These are phyloP conservation scores for Plantago major DNA, from an alignment of 257 asterid genomes.

Conservation along the genomic window DNA sequence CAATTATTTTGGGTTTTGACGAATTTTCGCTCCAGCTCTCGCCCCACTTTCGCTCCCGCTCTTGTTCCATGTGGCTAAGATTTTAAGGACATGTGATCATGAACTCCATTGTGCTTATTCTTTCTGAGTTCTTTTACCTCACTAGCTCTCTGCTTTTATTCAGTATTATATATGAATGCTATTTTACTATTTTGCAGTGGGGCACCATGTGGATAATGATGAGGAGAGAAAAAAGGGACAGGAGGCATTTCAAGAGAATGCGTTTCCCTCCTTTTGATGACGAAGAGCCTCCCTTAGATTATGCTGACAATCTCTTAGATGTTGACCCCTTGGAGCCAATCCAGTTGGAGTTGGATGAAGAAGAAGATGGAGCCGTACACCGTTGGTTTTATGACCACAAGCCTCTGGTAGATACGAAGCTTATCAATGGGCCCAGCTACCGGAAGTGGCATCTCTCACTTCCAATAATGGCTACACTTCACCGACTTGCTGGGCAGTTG, in stretches of 20 bases:
- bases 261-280: conserved; percentile 98
- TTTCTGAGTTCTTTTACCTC: not conserved
- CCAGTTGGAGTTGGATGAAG: conserved; percentile 93
- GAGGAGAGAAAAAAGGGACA: conserved; percentile 98
- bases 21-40: too few relatives aligned
- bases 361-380: conserved; percentile 93
- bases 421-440: conserved; percentile 95
- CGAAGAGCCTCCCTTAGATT: conserved; percentile 96
- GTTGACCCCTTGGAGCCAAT: conserved; percentile 99
- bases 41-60: too few relatives aligned
- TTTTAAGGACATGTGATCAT: not conserved
- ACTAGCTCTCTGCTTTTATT: not conserved
- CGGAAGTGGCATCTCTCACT: conserved; percentile 98
- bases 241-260: conserved; percentile 98
- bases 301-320: conserved; percentile 93
- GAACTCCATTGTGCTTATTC: not conserved
- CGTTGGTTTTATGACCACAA: conserved; percentile 99
- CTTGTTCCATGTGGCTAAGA: too few relatives aligned
- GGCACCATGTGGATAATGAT: conserved; percentile 99
- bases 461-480: conserved; percentile 97
- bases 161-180: not conserved
- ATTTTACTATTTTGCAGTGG: conserved; percentile 55
- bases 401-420: conserved; percentile 93
- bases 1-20: too few relatives aligned
- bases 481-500: conserved; percentile 96